Base-by-base conservation (phyloP, 176 grass and related monocot species). In the Paspalum vaginatum region DNA sequence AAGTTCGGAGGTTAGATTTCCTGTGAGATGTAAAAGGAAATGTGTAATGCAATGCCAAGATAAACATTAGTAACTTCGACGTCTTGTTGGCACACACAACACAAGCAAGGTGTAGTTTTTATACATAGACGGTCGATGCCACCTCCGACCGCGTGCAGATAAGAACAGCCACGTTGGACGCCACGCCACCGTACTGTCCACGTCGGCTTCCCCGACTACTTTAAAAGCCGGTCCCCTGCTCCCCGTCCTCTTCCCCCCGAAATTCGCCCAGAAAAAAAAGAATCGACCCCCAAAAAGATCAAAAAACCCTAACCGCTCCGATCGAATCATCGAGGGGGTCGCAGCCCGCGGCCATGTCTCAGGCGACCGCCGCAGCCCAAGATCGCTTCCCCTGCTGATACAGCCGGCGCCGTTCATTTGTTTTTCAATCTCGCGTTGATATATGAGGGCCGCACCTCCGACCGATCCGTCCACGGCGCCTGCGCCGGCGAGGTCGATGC, bases 371-470 rank as follows among this genome's bases (percentile, higher is more conserved):
- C 69, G 25, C 26, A 12, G 20, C 17, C 25, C 84, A 58, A 47
- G 68, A 74, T 80, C 76, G 47, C 37, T 40, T 53, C 11, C 50
- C 15, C 40, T 43, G 11, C 24, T 86, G 61, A 80, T 49, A 18
- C 40, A 1, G 0, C 17, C 49, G 11, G 10, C 2, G 21, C 0
- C 22, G 68, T 9, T 26, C 58, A 26, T 14, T 75, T 70, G n/a
- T n/a, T 17, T 44, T 2, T 43, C 32, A 1, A 1, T 32, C 32
- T 80, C 13, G 40, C 43, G 74, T 41, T 40, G 48, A 42, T 20
- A 49, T 17, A 91, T 91, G 94, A 93, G 90, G 73, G 65, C 88
- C 41, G 81, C n/a, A n/a, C n/a, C 90, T 21, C 27, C 77, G 43
- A 47, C 81, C 74, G 88, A 93, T 68, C 77, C 84, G 45, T 61